These are phyloP conservation scores for Claviceps fusiformis DNA, from an alignment of 2,329 filamentous ascomycete species.

Conservation along the genomic window DNA sequence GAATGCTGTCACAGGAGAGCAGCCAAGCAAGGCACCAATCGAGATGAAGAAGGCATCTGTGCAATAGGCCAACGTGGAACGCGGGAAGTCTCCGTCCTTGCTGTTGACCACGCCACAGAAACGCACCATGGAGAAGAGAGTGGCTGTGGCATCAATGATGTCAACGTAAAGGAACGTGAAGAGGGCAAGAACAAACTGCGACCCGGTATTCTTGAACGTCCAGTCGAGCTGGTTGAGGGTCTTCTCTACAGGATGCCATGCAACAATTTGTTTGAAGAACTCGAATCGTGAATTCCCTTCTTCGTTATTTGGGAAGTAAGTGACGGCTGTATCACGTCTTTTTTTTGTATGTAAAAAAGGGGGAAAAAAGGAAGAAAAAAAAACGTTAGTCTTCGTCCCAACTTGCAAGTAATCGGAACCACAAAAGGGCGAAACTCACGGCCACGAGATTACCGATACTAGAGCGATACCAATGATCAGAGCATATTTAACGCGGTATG, in stretches of 20 bases:
- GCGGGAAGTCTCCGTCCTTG: conserved; percentile 68
- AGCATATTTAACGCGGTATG: conserved; percentile 61
- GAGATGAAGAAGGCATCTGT: conserved; percentile 60
- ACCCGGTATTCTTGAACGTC: conserved; percentile 40
- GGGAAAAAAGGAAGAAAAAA: neutral
- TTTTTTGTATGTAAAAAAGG: neutral
- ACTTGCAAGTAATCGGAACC: neutral
- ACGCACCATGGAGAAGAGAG: conserved; percentile 68
- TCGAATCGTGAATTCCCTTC: conserved; percentile 52
- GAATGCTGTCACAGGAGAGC: conserved; percentile 59
- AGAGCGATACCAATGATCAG: conserved; percentile 61
- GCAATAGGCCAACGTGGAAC: conserved; percentile 67
- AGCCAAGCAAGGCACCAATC: conserved; percentile 55
- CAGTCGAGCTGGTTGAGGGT: conserved; percentile 54
- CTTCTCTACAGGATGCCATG: conserved; percentile 55
- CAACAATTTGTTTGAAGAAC: conserved; percentile 61
- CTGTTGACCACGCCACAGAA: conserved; percentile 54
- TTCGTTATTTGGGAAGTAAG: conserved; percentile 55
- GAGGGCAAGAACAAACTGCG: conserved; percentile 55
- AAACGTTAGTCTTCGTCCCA: neutral
- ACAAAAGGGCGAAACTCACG: conserved; percentile 29
- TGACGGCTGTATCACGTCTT: conserved; percentile 52
- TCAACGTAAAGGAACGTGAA: conserved; percentile 72
- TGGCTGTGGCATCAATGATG: conserved; percentile 66
- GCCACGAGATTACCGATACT: conserved; percentile 64